Percentiles rank a stretch among this genome's conserved stretches.
phyloP scores from a whole-genome alignment of 116 monocot species.

The Papilionanthe hybrid region DNA sequence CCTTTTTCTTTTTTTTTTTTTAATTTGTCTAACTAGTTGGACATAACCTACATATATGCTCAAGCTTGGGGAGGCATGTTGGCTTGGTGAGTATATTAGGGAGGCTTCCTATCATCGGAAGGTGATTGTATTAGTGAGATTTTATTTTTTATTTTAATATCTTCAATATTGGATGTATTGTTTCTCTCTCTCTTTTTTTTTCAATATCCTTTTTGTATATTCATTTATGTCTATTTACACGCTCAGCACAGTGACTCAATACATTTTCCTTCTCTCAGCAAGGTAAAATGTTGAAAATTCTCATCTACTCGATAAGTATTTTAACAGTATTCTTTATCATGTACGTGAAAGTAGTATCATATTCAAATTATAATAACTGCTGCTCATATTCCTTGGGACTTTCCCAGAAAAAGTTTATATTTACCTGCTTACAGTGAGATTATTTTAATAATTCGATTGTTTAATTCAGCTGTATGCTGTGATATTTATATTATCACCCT shows the following conservation, averaged over 20 bases:
- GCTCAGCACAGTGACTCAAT: neutral
- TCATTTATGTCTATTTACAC: neutral
- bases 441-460: neutral
- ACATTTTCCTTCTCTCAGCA: neutral
- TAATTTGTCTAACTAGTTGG: neutral
- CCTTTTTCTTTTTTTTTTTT: neutral
- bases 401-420: no score
- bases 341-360: no score
- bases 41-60: neutral
- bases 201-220: neutral
- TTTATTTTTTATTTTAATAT: neutral
- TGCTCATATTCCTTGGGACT: no score
- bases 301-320: neutral
- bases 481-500: neutral
- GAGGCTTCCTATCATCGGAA: neutral
- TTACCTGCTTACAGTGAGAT: neutral
- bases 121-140: neutral
- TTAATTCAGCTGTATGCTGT: neutral
- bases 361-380: no score
- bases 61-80: neutral
- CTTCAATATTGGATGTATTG: neutral
- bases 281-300: neutral
- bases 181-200: neutral
- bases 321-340: neutral
- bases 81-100: neutral